Base-by-base conservation (phyloP, 306 rosid species). In the Castanospermum australe region DNA sequence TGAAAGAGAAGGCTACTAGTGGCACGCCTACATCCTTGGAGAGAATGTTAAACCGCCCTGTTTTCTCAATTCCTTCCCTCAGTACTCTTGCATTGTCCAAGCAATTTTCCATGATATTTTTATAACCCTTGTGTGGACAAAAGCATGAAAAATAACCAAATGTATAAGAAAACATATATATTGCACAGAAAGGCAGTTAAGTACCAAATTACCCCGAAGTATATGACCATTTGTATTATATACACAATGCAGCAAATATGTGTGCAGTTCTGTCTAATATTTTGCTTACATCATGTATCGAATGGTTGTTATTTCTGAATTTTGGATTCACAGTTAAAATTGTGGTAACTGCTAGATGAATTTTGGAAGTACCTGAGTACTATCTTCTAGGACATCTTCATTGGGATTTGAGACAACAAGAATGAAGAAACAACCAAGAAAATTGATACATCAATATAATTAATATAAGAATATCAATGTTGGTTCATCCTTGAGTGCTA, bases 21-120 rank as follows among this genome's bases (percentile, higher is more conserved):
- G 97, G 98, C 64, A 94, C 97, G 0, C 98, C 98, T 2, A 81
- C 7, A 5, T 92, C 97, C 79, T 94, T 94, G 56, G 97, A 94
- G 55, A 94, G 8, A 12, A 94, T 88, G 62, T 86, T 48, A 30
- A 94, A 94, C 77, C 82, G 75, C 44, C 93, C 98, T 11, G 81
- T 88, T 72, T 79, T 86, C 81, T 83, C 83, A 10, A 94, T 45
- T 64, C 94, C 94, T 76, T 94, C 87, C 80, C 67, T 88, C 61
- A 94, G 75, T 22, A 28, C 24, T 81, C 84, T 90, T 17, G 93
- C 80, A 56, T 79, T 89, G 15, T 61, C 91, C 89, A 22, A 12
- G 89, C 99, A 94, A 82, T 92, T 94, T 74, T 79, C 76, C 97
- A 94, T 92, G 48, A 94, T 76, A 61, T 86, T 71, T 81, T 89